phyloP scores from a whole-genome alignment of 345 rosid genomes.

The Tarenaya hassleriana region DNA sequence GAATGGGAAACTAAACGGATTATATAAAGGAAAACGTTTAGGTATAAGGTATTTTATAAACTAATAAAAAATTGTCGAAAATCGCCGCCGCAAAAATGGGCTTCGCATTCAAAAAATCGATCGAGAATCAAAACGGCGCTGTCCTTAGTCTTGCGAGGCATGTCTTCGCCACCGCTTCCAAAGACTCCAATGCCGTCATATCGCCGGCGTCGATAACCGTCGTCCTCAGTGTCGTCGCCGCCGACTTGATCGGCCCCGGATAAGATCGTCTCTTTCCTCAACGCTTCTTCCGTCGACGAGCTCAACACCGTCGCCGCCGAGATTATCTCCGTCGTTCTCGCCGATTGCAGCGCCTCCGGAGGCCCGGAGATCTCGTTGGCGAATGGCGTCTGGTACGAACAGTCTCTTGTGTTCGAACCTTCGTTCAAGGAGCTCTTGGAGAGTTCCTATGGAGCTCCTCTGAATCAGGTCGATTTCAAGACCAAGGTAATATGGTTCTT shows the following conservation, averaged over 20 bases:
- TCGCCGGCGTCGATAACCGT: conserved; percentile 64
- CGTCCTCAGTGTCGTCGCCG: conserved; percentile 52
- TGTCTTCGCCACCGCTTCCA: conserved; percentile 38
- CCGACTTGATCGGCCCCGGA: conserved; percentile 47
- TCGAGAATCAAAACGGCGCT: conserved; percentile 45
- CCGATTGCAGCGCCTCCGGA: conserved; percentile 52
- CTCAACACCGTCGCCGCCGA: conserved; percentile 51
- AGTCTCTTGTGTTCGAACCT: conserved; percentile 40
- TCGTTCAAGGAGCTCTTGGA: conserved; percentile 51
- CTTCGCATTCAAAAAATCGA: too few species aligned
- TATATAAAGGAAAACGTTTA: too few species aligned
- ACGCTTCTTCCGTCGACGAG: conserved; percentile 45
- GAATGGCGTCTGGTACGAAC: conserved; percentile 59
- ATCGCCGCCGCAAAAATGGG: too few species aligned
- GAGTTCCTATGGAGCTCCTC: conserved; percentile 47
- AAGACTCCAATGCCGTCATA: conserved; percentile 46
- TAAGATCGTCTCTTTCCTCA: conserved; percentile 60
- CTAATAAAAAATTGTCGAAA: too few species aligned
- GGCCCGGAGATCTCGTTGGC: conserved; percentile 54
- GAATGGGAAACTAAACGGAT: too few species aligned
- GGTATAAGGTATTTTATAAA: too few species aligned
- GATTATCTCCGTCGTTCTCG: conserved; percentile 44
- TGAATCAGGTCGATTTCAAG: conserved; percentile 56
- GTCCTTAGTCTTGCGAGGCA: conserved; percentile 39
- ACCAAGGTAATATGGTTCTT: conserved; percentile 38